Evolutionary conservation across 2,329 filamentous ascomycete genomes (phyloP), one percentile per base, ranked within the genome.

Genomic region (Alternaria incomplexa): DNA sequence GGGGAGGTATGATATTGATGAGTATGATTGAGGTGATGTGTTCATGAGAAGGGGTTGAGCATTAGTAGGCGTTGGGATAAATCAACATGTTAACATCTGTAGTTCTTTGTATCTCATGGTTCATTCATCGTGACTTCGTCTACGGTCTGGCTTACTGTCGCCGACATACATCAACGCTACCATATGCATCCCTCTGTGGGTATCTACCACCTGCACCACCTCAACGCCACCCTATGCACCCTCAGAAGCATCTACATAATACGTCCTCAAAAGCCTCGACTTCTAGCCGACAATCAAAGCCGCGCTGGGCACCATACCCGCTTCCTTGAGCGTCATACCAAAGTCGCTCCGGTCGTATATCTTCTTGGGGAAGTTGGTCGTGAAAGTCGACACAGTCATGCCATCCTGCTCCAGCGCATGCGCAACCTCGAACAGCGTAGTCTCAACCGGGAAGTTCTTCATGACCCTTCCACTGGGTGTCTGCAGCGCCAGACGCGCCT

Each of bases 381-480:
- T 89, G 77, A 99, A 97, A 71, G 89, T 93, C 23, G 84, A 87
- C 13, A 96, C 91, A 3, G 88, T 81, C 6, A 87, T 79, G 0
- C 91, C 93, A 53, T 87, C 89, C 66, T 97, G 93, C 53, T 87
- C 80, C 23, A 99, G 78, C 61, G 90, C 87, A 71, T 94, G 89
- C 0, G 92, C 93, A 54, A 99, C 90, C 82, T 99, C 95, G 73
- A 97, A 97, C 11, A 99, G 83, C 0, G 96, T 98, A 4, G 93
- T 96, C 62, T 96, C 93, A 6, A 92, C 93, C 0, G 93, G 90
- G 67, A 97, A 89, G 0, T 91, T 95, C 86, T 97, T 98, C 82
- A 91, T 89, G 57, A 97, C 83, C 64, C 91, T 94, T 13, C 93
- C 93, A 17, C 83, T 84, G 1, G 88, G 78, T 0, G 91, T 94